Percentiles rank a stretch among this genome's conserved stretches.
phyloP scores from a whole-genome alignment of 225 moss, liverwort and hornwort species.

The Ulota crispa region DNA sequence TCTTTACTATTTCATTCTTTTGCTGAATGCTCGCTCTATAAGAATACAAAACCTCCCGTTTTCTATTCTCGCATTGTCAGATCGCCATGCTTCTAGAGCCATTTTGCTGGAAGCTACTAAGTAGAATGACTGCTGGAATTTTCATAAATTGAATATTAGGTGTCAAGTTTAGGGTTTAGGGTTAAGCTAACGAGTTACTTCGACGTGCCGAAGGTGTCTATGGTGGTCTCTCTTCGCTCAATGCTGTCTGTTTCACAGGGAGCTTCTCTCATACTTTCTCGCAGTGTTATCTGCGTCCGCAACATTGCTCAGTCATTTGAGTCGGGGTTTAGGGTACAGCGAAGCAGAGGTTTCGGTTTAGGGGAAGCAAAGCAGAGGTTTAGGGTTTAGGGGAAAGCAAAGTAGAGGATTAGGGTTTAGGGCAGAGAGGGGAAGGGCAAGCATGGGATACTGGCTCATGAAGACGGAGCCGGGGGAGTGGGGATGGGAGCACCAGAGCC shows the following conservation, averaged over 20 bases:
- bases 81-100: too few relatives aligned
- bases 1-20: too few relatives aligned
- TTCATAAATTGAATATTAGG: too few relatives aligned
- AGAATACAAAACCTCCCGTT: too few relatives aligned
- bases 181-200: too few relatives aligned
- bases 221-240: neutral
- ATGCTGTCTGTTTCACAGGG: neutral
- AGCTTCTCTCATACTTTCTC: neutral
- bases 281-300: neutral
- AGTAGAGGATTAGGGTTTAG: neutral
- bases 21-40: too few relatives aligned
- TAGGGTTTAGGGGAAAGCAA: neutral
- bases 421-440: neutral
- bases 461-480: conserved; percentile 86
- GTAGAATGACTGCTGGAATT: too few relatives aligned
- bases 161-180: too few relatives aligned
- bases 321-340: neutral
- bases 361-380: too few relatives aligned
- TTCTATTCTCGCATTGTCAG: too few relatives aligned
- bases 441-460: conserved; percentile 68
- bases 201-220: neutral
- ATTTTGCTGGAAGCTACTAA: too few relatives aligned
- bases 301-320: neutral
- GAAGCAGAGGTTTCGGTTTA: neutral
- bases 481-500: conserved; percentile 81